Percentiles rank a stretch among this genome's conserved stretches.
Conservation (phyloP, 2,329 filamentous ascomycete genomes). For the Huntiella decipiens region DNA sequence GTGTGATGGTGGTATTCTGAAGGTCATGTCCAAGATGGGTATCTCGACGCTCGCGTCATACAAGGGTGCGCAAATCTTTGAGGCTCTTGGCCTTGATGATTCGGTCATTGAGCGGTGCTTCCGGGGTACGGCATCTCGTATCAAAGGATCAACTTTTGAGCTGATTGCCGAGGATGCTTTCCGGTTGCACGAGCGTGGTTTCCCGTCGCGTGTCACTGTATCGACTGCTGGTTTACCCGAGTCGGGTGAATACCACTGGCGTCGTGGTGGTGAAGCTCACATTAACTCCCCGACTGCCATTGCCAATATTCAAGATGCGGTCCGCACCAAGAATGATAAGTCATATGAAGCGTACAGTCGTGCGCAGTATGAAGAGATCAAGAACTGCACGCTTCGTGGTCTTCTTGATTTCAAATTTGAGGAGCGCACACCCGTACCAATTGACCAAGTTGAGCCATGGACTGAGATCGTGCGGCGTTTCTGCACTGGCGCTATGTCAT, state of each 20-base stretch:
- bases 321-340: constrained; percentile 94
- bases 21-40: constrained; percentile 99
- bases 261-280: constrained; percentile 86
- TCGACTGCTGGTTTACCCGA: constrained; percentile 67
- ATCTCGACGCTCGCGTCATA: constrained; percentile 92
- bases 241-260: constrained; percentile 96
- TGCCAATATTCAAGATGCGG: constrained; percentile 91
- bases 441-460: constrained; percentile 96
- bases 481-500: constrained; percentile 95
- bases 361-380: constrained; percentile 89
- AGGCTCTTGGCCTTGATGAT: constrained; percentile 85
- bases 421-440: constrained; percentile 63
- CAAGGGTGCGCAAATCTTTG: constrained; percentile 96
- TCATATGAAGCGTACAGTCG: constrained; percentile 93
- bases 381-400: constrained; percentile 84
- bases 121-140: constrained; percentile 80
- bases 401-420: constrained; percentile 94
- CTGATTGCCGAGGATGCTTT: constrained; percentile 87
- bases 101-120: constrained; percentile 87
- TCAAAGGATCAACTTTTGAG: constrained; percentile 85
- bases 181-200: constrained; percentile 86
- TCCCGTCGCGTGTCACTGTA: constrained; percentile 59
- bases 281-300: constrained; percentile 90
- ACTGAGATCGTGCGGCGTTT: constrained; percentile 93
- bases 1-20: constrained; percentile 86